Percentiles rank a stretch among this genome's conserved stretches.
Conservation (phyloP, 1,284 basidiomycete species). For the Phenoliferia sp. region DNA sequence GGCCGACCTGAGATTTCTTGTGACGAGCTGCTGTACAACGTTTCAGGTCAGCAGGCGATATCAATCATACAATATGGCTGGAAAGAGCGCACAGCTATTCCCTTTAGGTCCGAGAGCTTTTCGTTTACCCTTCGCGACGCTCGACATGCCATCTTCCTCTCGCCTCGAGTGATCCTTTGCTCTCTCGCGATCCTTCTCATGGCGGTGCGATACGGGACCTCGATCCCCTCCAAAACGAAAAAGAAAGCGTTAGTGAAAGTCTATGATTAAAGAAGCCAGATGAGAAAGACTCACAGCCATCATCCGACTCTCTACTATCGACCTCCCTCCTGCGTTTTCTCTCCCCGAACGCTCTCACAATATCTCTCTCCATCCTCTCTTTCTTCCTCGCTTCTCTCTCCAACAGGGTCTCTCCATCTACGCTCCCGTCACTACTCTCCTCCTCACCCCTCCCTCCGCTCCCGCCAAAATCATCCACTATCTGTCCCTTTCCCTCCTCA, state of each 20-base stretch:
- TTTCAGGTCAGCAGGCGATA: no score
- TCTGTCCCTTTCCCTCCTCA: conserved; percentile 15
- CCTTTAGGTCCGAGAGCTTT: neutral
- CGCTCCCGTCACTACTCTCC: neutral
- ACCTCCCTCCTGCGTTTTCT: neutral
- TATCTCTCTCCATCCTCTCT: conserved; percentile 7
- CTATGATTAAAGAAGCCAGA: neutral
- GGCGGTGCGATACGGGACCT: conserved; percentile 4
- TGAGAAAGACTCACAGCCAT: neutral
- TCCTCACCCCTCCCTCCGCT: neutral
- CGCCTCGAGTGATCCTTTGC: no score
- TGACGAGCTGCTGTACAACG: neutral
- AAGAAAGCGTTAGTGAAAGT: no score
- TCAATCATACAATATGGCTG: neutral
- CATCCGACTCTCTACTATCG: neutral
- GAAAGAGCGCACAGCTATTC: neutral
- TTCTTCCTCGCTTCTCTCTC: conserved; percentile 4
- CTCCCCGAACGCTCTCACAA: neutral
- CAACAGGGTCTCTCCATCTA: conserved; percentile 6
- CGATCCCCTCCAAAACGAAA: no score
- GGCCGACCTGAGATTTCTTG: neutral
- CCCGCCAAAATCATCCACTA: neutral
- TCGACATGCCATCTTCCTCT: no score
- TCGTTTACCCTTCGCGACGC: neutral
- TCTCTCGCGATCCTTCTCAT: neutral